A percentile compares a stretch with the other conserved stretches of the same genome.
Evolutionary conservation across 2,329 filamentous ascomycete genomes (phyloP).

Genomic region (Curvularia lunata): DNA sequence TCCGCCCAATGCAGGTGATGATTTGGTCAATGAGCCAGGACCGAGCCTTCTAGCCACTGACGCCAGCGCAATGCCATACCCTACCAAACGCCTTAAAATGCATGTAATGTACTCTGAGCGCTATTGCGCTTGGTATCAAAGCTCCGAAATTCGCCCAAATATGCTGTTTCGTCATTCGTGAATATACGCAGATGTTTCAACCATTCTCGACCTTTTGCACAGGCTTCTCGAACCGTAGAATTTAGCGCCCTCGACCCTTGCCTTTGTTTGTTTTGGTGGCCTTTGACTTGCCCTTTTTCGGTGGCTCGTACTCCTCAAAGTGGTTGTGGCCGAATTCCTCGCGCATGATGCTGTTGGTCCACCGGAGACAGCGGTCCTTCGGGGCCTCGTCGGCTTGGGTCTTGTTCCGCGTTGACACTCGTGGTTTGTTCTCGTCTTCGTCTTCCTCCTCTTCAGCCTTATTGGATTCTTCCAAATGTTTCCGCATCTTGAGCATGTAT

Average conservation of each 20-base stretch:
- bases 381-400: constrained; percentile 60
- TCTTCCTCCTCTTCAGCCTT: constrained; percentile 57
- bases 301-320: constrained; percentile 60
- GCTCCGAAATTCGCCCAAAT: constrained; percentile 28
- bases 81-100: constrained; percentile 26
- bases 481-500: constrained; percentile 80
- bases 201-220: constrained; percentile 5
- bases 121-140: constrained; percentile 28
- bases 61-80: constrained; percentile 3
- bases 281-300: constrained; percentile 54
- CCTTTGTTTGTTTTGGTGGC: constrained; percentile 37
- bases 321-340: constrained; percentile 66
- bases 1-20: constrained; percentile 2
- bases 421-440: constrained; percentile 56
- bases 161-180: constrained; percentile 28
- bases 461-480: constrained; percentile 67
- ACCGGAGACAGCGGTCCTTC: constrained; percentile 66
- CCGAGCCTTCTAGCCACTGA: constrained; percentile 3
- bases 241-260: constrained; percentile 35
- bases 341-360: constrained; percentile 69
- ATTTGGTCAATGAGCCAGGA: not conserved
- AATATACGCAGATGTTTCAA: constrained; percentile 9
- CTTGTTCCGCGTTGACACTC: constrained; percentile 69
- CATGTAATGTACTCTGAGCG: constrained; percentile 16
- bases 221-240: constrained; percentile 3